Evolutionary conservation across 345 rosid species (phyloP).

Genomic region (Gossypium raimondii): DNA sequence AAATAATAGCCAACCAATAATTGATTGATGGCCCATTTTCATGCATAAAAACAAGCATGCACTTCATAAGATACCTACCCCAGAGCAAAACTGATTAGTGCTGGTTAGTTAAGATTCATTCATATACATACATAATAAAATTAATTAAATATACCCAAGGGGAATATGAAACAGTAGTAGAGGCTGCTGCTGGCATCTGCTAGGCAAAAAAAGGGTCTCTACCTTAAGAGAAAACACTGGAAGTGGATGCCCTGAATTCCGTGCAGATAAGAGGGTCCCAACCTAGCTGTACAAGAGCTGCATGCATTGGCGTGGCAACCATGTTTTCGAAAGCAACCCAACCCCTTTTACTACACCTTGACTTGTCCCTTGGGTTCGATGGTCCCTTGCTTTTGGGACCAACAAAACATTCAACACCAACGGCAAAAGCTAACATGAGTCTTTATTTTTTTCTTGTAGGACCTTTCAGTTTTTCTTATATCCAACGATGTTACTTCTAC

Average conservation of each 20-base stretch:
- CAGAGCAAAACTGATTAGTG: background rate
- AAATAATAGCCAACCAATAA: constrained; percentile 10
- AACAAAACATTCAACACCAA: background rate
- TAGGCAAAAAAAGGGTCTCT: background rate
- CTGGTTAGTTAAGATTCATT: background rate
- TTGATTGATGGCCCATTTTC: constrained; percentile 13
- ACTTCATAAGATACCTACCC: constrained; percentile 17
- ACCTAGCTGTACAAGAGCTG: constrained; percentile 26
- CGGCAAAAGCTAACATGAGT: constrained; percentile 3
- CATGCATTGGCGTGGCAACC: constrained; percentile 4
- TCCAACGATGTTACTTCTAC: background rate
- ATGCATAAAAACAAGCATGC: background rate
- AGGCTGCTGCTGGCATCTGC: background rate
- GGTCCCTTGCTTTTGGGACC: constrained; percentile 38
- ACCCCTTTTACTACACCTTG: background rate
- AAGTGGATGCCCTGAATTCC: constrained; percentile 4
- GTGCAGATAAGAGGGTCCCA: constrained; percentile 18
- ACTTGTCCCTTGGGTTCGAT: constrained; percentile 22
- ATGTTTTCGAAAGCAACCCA: constrained; percentile 12
- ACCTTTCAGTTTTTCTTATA: background rate
- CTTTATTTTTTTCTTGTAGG: background rate
- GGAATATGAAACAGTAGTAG: background rate
- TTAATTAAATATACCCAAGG: background rate
- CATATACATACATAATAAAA: no score
- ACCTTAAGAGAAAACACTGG: background rate